phyloP scores from a whole-genome alignment of 139 green algal genomes.

The Micromonas pusilla region DNA sequence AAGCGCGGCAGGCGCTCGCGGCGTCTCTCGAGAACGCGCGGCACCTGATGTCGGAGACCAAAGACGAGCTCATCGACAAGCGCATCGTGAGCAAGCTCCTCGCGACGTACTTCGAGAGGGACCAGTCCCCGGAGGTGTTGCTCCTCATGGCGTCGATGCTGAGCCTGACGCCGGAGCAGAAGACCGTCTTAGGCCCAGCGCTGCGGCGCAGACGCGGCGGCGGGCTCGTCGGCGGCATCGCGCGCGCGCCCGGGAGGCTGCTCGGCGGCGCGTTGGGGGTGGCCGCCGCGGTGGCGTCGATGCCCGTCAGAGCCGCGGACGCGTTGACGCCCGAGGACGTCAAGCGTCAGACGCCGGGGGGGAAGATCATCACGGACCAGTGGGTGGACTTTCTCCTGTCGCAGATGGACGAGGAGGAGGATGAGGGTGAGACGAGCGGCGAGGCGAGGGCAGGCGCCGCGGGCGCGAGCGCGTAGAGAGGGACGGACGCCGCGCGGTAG shows the following conservation, averaged over 20 bases:
- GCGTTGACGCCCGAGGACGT: not conserved
- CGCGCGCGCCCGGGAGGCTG: constrained; percentile 1
- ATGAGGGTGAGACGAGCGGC: not conserved
- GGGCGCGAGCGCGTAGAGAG: too few species aligned
- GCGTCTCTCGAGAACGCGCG: not conserved
- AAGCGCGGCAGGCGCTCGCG: not conserved
- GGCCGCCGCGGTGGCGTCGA: not conserved
- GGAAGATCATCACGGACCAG: constrained; percentile 2
- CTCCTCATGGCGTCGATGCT: constrained; percentile 9
- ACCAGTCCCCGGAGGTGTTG: constrained; percentile 1
- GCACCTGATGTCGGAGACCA: not conserved
- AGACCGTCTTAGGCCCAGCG: not conserved
- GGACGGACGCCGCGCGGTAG: too few species aligned
- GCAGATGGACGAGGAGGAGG: not conserved
- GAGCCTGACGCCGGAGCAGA: not conserved
- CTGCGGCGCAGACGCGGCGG: not conserved
- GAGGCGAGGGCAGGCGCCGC: too few species aligned
- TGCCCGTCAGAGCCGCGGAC: not conserved
- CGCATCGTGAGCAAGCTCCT: constrained; percentile 3
- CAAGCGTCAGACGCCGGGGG: too few species aligned
- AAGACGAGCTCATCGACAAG: constrained; percentile 15
- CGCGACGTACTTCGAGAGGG: constrained; percentile 8
- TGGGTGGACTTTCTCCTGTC: constrained; percentile 11
- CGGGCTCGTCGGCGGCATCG: too few species aligned
- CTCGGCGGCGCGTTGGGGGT: not conserved